Evolutionary conservation across 2,329 filamentous ascomycete genomes (phyloP), one percentile per base, ranked within the genome.

Genomic region (Xylaria arbuscula): DNA sequence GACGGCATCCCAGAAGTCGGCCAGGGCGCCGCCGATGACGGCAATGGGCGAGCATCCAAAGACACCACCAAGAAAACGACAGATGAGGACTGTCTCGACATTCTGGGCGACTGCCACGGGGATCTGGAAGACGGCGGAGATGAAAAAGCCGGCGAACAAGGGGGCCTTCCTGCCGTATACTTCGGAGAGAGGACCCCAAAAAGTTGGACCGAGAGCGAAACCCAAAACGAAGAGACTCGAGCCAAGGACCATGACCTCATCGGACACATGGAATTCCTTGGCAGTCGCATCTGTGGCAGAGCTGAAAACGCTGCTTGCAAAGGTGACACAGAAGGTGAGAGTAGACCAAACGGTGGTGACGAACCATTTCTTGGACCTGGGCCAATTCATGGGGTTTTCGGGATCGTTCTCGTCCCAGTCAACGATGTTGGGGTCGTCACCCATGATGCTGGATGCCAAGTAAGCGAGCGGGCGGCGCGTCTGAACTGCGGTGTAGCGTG

Each of bases 171-270:
- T 28, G 5, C 85, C 88, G 62, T 85, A 87, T 15, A 90, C 76
- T 74, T 90, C 88, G 36, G 62, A 66, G 19, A 92, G 76, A 0
- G 89, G 89, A 2, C 89, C 90, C 86, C 89, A 91, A 0, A 91
- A 71, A 3, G 90, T 77, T 0, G 88, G 88, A 2, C 73, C 70
- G 34, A 73, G 48, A 11, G 72, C 72, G 62, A 87, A 87, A 1
- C 85, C 86, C 11, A 88, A 68, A n/a, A 88, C 84, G 76, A 87
- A 87, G 1, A 88, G 78, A 3, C 84, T 84, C 2, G 87, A 78
- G 9, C 85, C 85, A 2, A 86, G 77, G 1, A 81, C 84, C 38
- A 79, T 83, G 9, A 84, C 75, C 67, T 83, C 83, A 53, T 80
- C 75, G 54, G 77, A 78, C 38, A 87, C 82, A 19, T 77, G 62